These are phyloP conservation scores for Lolium perenne DNA, from an alignment of 176 grass and related monocot genomes.

Conservation along the genomic window DNA sequence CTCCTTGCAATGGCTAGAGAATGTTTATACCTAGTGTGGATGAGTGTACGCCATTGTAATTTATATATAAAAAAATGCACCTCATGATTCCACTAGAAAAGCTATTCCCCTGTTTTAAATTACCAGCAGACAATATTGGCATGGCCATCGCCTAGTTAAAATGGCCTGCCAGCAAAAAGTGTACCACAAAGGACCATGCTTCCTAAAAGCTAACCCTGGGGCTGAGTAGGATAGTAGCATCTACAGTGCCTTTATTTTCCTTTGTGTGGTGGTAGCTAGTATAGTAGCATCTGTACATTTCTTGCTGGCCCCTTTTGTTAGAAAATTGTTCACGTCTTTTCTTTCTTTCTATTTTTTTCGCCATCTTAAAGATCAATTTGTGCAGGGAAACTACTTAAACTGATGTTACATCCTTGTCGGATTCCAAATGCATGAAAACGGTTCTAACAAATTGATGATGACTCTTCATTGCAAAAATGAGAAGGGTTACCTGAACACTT, in stretches of 20 bases:
- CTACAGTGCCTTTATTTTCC: slow-evolving; percentile 36
- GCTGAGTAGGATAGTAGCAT: slow-evolving; percentile 42
- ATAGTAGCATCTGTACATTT: slow-evolving; percentile 27
- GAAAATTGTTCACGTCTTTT: background rate
- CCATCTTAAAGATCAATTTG: background rate
- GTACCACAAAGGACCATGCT: slow-evolving; percentile 40
- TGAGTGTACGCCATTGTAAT: no score
- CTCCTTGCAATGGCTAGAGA: no score
- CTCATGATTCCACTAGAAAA: background rate
- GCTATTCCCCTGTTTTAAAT: background rate
- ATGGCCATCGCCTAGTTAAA: slow-evolving; percentile 20
- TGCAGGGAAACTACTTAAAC: background rate
- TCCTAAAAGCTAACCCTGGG: slow-evolving; percentile 42
- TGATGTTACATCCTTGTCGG: background rate
- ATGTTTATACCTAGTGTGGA: no score
- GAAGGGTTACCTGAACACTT: slow-evolving; percentile 14
- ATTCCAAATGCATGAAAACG: background rate
- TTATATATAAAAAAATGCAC: no score
- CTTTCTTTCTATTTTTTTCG: background rate
- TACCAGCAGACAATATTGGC: slow-evolving; percentile 14
- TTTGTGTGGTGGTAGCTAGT: background rate
- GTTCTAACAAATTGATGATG: background rate
- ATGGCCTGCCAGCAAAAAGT: slow-evolving; percentile 29
- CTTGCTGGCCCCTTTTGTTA: background rate
- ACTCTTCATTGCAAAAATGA: background rate